These are phyloP conservation scores for Vitis amurensis DNA, from an alignment of 164 flowering plant species.

Conservation along the genomic window DNA sequence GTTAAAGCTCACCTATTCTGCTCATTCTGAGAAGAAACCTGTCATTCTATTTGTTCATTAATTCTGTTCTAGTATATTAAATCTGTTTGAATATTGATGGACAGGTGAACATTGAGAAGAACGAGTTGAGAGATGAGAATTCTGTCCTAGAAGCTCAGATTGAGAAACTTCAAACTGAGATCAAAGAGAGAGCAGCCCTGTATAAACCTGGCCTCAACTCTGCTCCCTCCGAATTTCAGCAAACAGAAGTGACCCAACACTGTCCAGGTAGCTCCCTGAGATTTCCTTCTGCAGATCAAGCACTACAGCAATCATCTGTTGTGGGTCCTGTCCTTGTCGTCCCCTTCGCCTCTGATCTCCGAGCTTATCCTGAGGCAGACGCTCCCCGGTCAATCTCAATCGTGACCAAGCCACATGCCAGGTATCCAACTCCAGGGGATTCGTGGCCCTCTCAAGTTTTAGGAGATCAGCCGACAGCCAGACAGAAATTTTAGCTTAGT, in stretches of 20 bases:
- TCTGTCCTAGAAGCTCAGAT: conserved; percentile 30
- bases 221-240: conserved; percentile 29
- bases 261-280: conserved; percentile 17
- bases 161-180: conserved; percentile 23
- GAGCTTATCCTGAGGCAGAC: conserved; percentile 19
- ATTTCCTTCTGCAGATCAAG: conserved; percentile 27
- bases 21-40: no score
- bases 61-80: neutral
- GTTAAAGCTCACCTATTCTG: no score
- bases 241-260: conserved; percentile 15
- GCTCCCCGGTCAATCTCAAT: conserved; percentile 15
- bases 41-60: neutral
- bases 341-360: conserved; percentile 43
- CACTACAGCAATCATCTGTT: conserved; percentile 30
- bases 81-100: neutral
- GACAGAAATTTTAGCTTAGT: conserved; percentile 12
- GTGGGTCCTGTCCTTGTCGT: conserved; percentile 43
- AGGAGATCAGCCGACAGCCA: conserved; percentile 7
- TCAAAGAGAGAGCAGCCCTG: conserved; percentile 22
- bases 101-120: conserved; percentile 44
- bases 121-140: conserved; percentile 42
- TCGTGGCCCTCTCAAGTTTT: conserved; percentile 33
- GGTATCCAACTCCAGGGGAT: conserved; percentile 39
- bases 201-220: conserved; percentile 36
- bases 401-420: conserved; percentile 43